Evolutionary conservation across 345 rosid genomes (phyloP).

Genomic region (Euphorbia peplus): DNA sequence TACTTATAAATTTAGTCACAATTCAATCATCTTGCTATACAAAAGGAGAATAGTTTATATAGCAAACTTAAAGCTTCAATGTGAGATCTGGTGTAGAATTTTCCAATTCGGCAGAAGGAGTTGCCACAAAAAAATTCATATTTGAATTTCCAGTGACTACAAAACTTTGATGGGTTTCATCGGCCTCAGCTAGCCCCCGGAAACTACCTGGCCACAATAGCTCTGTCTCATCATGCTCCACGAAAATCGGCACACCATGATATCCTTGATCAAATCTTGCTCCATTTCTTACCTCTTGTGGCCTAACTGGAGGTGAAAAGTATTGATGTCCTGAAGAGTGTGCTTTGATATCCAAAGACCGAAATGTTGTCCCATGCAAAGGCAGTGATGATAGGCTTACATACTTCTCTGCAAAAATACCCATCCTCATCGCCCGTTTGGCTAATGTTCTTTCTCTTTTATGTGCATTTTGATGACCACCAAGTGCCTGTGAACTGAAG

Average conservation of each 20-base stretch:
- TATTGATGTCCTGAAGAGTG: conserved; percentile 51
- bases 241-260: conserved; percentile 41
- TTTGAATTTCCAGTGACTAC: conserved; percentile 30
- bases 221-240: conserved; percentile 61
- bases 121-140: conserved; percentile 34
- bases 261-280: conserved; percentile 49
- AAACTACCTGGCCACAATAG: conserved; percentile 77
- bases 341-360: conserved; percentile 32
- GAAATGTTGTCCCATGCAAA: conserved; percentile 18
- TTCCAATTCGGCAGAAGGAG: conserved; percentile 34
- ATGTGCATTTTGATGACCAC: conserved; percentile 30
- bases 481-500: conserved; percentile 31
- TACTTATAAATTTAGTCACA: conserved; percentile 1
- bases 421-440: conserved; percentile 31
- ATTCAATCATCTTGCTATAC: conserved; percentile 17
- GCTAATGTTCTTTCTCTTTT: conserved; percentile 26
- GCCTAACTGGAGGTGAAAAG: conserved; percentile 28
- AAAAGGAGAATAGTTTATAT: conserved; percentile 5
- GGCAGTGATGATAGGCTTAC: conserved; percentile 27
- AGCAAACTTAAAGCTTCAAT: conserved; percentile 47
- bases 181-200: conserved; percentile 38
- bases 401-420: conserved; percentile 28
- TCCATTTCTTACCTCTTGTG: conserved; percentile 42
- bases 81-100: conserved; percentile 57
- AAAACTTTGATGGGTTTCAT: conserved; percentile 27